These are phyloP conservation scores for Pseudogymnoascus pannorum DNA, from an alignment of 2,329 filamentous ascomycete species.

Conservation along the genomic window DNA sequence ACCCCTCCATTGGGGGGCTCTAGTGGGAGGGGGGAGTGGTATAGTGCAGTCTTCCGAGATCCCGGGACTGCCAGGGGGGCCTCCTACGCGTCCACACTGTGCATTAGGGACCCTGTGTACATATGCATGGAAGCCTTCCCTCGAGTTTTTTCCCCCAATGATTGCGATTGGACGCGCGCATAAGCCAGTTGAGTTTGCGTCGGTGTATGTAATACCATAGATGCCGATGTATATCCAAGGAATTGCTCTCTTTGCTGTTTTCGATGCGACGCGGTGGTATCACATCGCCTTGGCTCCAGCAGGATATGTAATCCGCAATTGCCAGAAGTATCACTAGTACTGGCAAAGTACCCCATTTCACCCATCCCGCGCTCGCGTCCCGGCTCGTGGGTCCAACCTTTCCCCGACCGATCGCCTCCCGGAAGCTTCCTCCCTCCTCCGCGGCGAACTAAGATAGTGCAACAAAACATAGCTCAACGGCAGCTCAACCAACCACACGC, in stretches of 20 bases:
- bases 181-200: not conserved
- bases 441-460: not conserved
- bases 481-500: not conserved
- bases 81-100: not conserved
- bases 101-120: conserved; percentile 5
- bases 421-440: not conserved
- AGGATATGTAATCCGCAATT: not conserved
- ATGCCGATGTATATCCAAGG: not conserved
- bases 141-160: not conserved
- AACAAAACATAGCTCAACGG: not conserved
- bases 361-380: conserved; percentile 6
- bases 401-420: not conserved
- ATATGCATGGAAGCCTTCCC: conserved; percentile 4
- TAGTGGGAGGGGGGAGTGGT: not conserved
- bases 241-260: not conserved
- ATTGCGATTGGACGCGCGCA: not conserved
- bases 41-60: not conserved
- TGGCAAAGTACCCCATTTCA: not conserved
- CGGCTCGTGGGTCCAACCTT: conserved; percentile 5
- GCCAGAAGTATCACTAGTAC: conserved; percentile 2
- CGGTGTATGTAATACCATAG: not conserved
- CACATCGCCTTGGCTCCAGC: not conserved
- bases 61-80: conserved; percentile 1
- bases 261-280: not conserved
- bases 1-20: not conserved